Conservation (phyloP, 2,329 filamentous ascomycete species). For the Stachybotrys echinatus region DNA sequence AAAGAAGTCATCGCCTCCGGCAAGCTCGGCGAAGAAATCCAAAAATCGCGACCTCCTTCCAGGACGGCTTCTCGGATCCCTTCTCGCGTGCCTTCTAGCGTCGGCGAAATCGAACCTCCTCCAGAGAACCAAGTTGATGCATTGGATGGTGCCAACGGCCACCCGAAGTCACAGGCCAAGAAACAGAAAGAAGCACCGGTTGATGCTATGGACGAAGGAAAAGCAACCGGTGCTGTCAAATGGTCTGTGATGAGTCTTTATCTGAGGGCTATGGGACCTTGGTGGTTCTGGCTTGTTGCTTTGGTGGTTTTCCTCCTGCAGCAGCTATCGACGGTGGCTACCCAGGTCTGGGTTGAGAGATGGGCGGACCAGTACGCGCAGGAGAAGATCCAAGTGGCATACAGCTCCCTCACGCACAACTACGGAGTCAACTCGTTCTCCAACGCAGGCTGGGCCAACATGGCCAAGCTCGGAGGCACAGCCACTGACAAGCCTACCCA, state of each 20-base stretch:
- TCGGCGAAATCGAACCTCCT: slow-evolving; percentile 60
- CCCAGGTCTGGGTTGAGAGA: slow-evolving; percentile 89
- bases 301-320: slow-evolving; percentile 71
- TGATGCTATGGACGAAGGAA: slow-evolving; percentile 65
- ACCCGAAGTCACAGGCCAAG: slow-evolving; percentile 37
- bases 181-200: slow-evolving; percentile 41
- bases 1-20: slow-evolving; percentile 80
- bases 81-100: slow-evolving; percentile 72
- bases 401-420: slow-evolving; percentile 12
- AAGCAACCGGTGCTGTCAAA: slow-evolving; percentile 82
- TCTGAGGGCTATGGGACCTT: slow-evolving; percentile 84
- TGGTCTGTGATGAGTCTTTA: slow-evolving; percentile 83
- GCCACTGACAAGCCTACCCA: slow-evolving; percentile 1
- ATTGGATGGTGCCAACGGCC: slow-evolving; percentile 38
- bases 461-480: slow-evolving; percentile 29
- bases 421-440: slow-evolving; percentile 20
- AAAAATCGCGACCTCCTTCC: slow-evolving; percentile 67
- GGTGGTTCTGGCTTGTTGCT: slow-evolving; percentile 89
- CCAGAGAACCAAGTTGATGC: slow-evolving; percentile 43
- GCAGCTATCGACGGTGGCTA: slow-evolving; percentile 80
- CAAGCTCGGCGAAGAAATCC: slow-evolving; percentile 78
- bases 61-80: slow-evolving; percentile 65
- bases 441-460: slow-evolving; percentile 27
- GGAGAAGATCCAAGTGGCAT: slow-evolving; percentile 25
- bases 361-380: slow-evolving; percentile 87